Evolutionary conservation across 129 eudicot species (phyloP).

Genomic region (Pulicaria dysenterica): DNA sequence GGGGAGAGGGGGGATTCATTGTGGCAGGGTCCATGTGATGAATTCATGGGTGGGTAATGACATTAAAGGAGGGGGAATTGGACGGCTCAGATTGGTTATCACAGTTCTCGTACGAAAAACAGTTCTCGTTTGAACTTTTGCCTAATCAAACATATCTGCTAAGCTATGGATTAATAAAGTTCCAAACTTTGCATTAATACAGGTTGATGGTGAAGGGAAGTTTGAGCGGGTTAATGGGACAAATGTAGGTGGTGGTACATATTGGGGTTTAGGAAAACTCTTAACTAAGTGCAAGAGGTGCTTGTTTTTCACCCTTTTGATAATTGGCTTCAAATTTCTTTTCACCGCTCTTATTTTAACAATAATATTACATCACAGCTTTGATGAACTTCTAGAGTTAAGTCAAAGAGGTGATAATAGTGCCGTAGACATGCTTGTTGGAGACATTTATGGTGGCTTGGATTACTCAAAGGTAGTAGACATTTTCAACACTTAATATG

Average conservation of each 20-base stretch:
- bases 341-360: background rate
- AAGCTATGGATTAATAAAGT: background rate
- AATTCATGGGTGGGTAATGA: too few relatives aligned
- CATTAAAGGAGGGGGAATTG: too few relatives aligned
- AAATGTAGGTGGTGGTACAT: constrained; percentile 99
- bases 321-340: background rate
- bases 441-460: constrained; percentile 96
- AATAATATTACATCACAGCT: constrained; percentile 42
- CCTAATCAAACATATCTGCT: background rate
- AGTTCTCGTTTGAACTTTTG: too few relatives aligned
- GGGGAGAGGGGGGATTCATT: too few relatives aligned
- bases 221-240: constrained; percentile 97
- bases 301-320: background rate
- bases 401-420: constrained; percentile 95
- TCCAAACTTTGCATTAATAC: constrained; percentile 20
- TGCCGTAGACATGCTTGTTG: constrained; percentile 93
- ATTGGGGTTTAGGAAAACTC: constrained; percentile 93
- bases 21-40: too few relatives aligned
- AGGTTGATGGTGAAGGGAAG: constrained; percentile 98
- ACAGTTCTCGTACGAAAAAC: too few relatives aligned
- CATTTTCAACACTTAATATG: background rate
- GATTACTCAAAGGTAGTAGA: constrained; percentile 87
- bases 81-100: too few relatives aligned
- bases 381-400: constrained; percentile 88
- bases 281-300: constrained; percentile 93